A percentile compares a stretch with the other conserved stretches of the same genome.
Conservation (phyloP, 331 rosid genomes). For the Quercus lobata region DNA sequence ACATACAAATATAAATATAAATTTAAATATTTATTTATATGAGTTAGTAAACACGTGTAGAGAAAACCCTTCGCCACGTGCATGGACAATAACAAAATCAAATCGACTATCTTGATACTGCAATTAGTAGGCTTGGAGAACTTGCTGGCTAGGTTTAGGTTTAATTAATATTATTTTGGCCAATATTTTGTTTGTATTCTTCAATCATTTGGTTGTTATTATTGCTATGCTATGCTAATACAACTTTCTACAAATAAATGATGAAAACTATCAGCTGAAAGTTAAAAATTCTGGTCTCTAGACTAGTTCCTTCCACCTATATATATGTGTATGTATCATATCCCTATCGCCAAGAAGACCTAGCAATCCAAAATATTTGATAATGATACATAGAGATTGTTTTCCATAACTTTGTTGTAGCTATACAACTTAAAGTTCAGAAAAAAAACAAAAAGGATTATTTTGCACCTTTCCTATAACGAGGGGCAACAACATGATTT, state of each 20-base stretch:
- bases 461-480: no score
- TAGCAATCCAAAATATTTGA: not conserved
- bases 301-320: not conserved
- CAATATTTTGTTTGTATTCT: not conserved
- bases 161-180: not conserved
- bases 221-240: not conserved
- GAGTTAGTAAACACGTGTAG: not conserved
- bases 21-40: no score
- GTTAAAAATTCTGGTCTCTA: not conserved
- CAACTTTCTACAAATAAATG: not conserved
- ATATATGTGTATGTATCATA: slow-evolving; percentile 3
- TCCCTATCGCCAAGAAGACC: slow-evolving; percentile 4
- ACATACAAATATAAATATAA: no score
- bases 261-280: not conserved
- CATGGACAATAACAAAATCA: not conserved
- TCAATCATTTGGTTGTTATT: not conserved
- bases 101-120: not conserved
- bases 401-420: no score
- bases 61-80: not conserved
- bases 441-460: no score
- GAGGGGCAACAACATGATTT: no score
- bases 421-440: no score
- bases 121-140: not conserved
- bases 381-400: not conserved
- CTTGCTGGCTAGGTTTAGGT: not conserved